These are phyloP conservation scores for Aquilaria agallochum DNA, from an alignment of 441 rosid species.

Conservation along the genomic window DNA sequence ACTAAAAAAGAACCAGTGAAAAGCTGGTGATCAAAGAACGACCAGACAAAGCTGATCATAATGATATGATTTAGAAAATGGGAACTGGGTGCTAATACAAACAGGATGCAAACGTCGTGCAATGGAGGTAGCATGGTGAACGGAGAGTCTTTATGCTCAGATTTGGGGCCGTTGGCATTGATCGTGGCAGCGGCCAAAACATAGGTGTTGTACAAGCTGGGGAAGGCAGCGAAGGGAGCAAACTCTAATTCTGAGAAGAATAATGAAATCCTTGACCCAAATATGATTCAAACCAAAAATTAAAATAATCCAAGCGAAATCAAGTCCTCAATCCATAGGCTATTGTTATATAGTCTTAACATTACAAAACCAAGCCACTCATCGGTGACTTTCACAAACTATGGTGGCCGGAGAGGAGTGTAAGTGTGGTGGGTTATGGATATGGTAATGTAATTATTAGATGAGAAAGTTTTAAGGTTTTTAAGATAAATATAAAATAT, in stretches of 20 bases:
- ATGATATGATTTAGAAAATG: constrained; percentile 19
- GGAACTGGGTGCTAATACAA: constrained; percentile 19
- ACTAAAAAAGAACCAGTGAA: too few relatives aligned
- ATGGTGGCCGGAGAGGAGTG: too few relatives aligned
- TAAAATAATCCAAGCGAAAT: too few relatives aligned
- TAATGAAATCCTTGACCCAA: constrained; percentile 32
- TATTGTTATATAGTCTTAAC: too few relatives aligned
- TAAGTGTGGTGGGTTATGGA: too few relatives aligned
- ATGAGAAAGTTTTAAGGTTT: too few relatives aligned
- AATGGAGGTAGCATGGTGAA: constrained; percentile 48
- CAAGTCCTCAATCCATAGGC: too few relatives aligned
- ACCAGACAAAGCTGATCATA: constrained; percentile 48
- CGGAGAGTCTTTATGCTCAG: constrained; percentile 62
- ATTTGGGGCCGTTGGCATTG: constrained; percentile 91
- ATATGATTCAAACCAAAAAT: too few relatives aligned
- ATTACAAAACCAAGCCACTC: too few relatives aligned
- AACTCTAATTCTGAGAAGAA: constrained; percentile 20
- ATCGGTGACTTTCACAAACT: too few relatives aligned
- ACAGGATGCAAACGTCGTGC: background rate
- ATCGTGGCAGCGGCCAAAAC: constrained; percentile 94
- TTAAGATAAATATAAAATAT: too few relatives aligned
- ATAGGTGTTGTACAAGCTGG: constrained; percentile 52
- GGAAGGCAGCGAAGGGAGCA: constrained; percentile 39
- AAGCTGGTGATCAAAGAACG: constrained; percentile 58
- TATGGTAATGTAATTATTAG: too few relatives aligned